Conservation (phyloP, 1,284 basidiomycete genomes). For the Cryptococcus sp. region DNA sequence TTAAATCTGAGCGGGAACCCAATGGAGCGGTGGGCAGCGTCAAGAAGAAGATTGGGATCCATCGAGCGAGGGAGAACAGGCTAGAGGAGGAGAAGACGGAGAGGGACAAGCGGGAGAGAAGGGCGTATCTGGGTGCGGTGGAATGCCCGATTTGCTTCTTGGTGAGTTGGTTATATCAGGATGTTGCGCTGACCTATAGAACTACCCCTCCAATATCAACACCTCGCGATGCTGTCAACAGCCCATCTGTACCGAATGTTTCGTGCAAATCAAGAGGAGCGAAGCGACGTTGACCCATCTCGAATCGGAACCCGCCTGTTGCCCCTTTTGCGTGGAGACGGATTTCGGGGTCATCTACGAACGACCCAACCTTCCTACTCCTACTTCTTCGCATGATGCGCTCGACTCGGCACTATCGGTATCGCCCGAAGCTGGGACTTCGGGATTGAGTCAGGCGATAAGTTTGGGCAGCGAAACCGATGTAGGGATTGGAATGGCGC, state of each 20-base stretch:
- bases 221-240: slow-evolving; percentile 96
- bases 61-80: slow-evolving; percentile 6
- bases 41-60: slow-evolving; percentile 28
- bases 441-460: slow-evolving; percentile 29
- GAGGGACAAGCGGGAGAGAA: slow-evolving; percentile 62
- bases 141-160: slow-evolving; percentile 99
- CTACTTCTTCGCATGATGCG: slow-evolving; percentile 3
- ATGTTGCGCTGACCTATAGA: slow-evolving; percentile 16
- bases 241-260: slow-evolving; percentile 97
- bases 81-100: slow-evolving; percentile 27
- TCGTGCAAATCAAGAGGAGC: slow-evolving; percentile 94
- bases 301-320: slow-evolving; percentile 85
- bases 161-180: slow-evolving; percentile 38
- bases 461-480: slow-evolving; percentile 21
- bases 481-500: slow-evolving; percentile 32
- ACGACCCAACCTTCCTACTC: slow-evolving; percentile 52
- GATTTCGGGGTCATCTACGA: slow-evolving; percentile 93
- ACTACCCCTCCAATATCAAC: slow-evolving; percentile 93
- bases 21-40: slow-evolving; percentile 16
- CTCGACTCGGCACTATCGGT: slow-evolving; percentile 26
- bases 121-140: slow-evolving; percentile 74
- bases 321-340: slow-evolving; percentile 94
- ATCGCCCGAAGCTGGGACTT: slow-evolving; percentile 58
- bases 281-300: slow-evolving; percentile 90
- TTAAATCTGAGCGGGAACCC: slow-evolving; percentile 33